Conservation (phyloP, 495 filamentous ascomycete genomes). For the Lasiosphaeria hispida region DNA sequence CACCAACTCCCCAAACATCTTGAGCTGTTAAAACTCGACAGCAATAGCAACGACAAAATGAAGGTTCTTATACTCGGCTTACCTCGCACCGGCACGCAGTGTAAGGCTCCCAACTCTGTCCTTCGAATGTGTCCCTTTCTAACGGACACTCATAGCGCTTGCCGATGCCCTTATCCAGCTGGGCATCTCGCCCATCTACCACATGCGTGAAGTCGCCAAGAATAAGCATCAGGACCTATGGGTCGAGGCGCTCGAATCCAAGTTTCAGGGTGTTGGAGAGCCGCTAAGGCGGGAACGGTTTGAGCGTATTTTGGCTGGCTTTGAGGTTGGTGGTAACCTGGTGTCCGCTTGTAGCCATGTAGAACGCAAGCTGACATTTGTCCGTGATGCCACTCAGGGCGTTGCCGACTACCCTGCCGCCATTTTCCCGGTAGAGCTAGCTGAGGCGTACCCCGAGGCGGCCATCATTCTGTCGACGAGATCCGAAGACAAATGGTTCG, state of each 20-base stretch:
- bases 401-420: slow-evolving; percentile 37
- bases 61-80: slow-evolving; percentile 9
- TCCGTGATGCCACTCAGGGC: slow-evolving; percentile 11
- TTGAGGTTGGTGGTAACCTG: slow-evolving; percentile 15
- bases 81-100: slow-evolving; percentile 11
- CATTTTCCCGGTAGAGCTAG: slow-evolving; percentile 42
- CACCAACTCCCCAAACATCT: neutral
- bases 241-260: slow-evolving; percentile 29
- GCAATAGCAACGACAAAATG: neutral
- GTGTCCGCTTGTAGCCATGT: neutral
- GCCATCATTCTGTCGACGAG: slow-evolving; percentile 43
- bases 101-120: neutral
- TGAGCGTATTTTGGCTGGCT: slow-evolving; percentile 26
- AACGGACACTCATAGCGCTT: slow-evolving; percentile 19
- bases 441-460: slow-evolving; percentile 42
- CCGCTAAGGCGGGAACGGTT: slow-evolving; percentile 27
- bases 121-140: neutral
- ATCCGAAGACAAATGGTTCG: slow-evolving; percentile 43
- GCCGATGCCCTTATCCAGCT: slow-evolving; percentile 30
- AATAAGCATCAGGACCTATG: slow-evolving; percentile 27
- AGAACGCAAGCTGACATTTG: neutral
- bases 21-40: neutral
- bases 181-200: slow-evolving; percentile 31
- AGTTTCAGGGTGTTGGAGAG: slow-evolving; percentile 26
- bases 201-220: slow-evolving; percentile 35